A percentile compares a stretch with the other conserved stretches of the same genome.
Conservation (phyloP, 2,329 filamentous ascomycete genomes). For the Helotiales sp. region DNA sequence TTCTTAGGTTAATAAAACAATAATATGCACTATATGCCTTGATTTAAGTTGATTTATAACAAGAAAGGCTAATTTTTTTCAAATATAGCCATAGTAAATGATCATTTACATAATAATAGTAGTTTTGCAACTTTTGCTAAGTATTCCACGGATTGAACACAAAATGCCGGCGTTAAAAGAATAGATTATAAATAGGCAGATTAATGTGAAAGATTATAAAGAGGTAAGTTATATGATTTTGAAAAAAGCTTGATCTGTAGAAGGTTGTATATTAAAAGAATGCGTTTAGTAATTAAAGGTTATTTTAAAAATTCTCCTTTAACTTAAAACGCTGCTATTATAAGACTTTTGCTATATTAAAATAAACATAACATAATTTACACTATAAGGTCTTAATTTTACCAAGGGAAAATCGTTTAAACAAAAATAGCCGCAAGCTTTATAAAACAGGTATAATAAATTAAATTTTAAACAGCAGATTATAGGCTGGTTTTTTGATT, state of each 20-base stretch:
- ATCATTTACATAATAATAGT: conserved; percentile 30
- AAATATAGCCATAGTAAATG: conserved; percentile 23
- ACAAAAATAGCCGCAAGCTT: conserved; percentile 26
- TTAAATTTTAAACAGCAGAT: conserved; percentile 34
- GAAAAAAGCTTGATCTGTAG: conserved; percentile 22
- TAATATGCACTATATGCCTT: conserved; percentile 23
- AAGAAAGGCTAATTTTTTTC: conserved; percentile 27
- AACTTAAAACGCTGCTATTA: conserved; percentile 17
- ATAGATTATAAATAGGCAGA: conserved; percentile 26
- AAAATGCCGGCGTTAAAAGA: conserved; percentile 25
- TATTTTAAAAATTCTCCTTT: no score
- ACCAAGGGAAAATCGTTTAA: conserved; percentile 29
- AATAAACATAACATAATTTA: conserved; percentile 23
- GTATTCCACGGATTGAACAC: conserved; percentile 28
- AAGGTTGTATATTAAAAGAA: conserved; percentile 29
- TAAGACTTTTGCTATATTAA: conserved; percentile 18
- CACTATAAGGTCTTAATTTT: conserved; percentile 26
- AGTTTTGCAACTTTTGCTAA: conserved; percentile 30
- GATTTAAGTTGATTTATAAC: conserved; percentile 27
- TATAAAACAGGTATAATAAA: conserved; percentile 22
- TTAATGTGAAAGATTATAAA: conserved; percentile 22
- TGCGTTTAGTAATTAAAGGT: no score
- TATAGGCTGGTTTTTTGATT: conserved; percentile 33
- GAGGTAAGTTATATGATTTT: conserved; percentile 25
- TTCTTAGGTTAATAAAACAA: conserved; percentile 17